Evolutionary conservation across 2,329 filamentous ascomycete species (phyloP).

Genomic region (Arthroderma sp.): DNA sequence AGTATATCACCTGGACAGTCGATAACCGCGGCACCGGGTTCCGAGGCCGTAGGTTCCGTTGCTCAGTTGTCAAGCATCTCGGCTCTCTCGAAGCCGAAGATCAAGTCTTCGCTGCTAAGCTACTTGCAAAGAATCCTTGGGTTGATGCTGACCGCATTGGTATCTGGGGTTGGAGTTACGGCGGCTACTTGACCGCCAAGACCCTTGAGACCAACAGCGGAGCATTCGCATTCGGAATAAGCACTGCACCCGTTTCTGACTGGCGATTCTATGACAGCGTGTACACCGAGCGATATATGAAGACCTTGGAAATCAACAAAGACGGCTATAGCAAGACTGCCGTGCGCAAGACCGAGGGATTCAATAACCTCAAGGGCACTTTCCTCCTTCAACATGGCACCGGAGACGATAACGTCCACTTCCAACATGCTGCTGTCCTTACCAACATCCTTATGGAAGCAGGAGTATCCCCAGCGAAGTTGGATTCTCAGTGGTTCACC

Average conservation of each 20-base stretch:
- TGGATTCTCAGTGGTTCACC: conserved; percentile 52
- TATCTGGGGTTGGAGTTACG: conserved; percentile 58
- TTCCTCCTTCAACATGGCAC: conserved; percentile 53
- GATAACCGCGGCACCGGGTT: conserved; percentile 55
- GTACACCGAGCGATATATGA: conserved; percentile 64
- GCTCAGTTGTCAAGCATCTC: conserved; percentile 44
- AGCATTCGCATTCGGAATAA: conserved; percentile 49
- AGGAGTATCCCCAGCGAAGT: conserved; percentile 46
- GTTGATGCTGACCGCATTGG: conserved; percentile 47
- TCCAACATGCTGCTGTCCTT: conserved; percentile 51
- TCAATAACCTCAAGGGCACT: conserved; percentile 48
- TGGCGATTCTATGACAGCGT: conserved; percentile 60
- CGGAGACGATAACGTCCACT: conserved; percentile 60
- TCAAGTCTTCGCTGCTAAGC: conserved; percentile 52
- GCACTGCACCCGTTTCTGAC: conserved; percentile 53
- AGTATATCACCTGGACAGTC: conserved; percentile 54
- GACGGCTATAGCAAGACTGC: conserved; percentile 49
- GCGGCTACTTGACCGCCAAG: conserved; percentile 54
- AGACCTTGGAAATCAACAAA: conserved; percentile 42
- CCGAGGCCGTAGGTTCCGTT: conserved; percentile 51
- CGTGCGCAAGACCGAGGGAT: conserved; percentile 45
- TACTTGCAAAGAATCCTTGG: conserved; percentile 39
- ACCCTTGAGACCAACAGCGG: conserved; percentile 50
- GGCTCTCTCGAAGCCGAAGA: conserved; percentile 52
- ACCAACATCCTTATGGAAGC: conserved; percentile 47